These are phyloP conservation scores for Pichia rugopelliculosa DNA, from an alignment of 805 yeast species.

Conservation along the genomic window DNA sequence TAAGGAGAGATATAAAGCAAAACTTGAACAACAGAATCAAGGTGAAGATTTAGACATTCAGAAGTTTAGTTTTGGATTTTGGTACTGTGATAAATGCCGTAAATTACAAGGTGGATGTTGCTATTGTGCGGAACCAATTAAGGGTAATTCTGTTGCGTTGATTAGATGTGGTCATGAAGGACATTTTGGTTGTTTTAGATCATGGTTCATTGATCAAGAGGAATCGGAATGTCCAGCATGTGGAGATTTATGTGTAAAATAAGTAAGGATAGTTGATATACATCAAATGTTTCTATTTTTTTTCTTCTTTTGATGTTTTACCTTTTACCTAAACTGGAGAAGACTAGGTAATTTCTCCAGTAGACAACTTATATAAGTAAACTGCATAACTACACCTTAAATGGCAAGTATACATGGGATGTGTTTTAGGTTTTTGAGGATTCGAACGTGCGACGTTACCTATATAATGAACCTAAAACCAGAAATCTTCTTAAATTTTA, in stretches of 20 bases:
- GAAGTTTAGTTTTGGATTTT: constrained; percentile 46
- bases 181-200: constrained; percentile 70
- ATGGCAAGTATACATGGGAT: no score
- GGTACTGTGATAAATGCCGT: constrained; percentile 78
- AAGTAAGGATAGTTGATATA: neutral
- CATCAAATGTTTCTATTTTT: no score
- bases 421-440: no score
- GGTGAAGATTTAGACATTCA: constrained; percentile 26
- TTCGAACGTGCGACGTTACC: neutral
- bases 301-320: no score
- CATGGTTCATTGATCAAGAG: constrained; percentile 64
- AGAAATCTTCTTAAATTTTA: no score
- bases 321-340: no score
- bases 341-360: no score
- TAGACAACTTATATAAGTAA: no score
- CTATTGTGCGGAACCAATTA: constrained; percentile 69
- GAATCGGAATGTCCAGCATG: constrained; percentile 81
- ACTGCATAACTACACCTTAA: no score
- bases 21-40: constrained; percentile 4
- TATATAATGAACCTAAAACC: no score
- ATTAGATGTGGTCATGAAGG: constrained; percentile 82
- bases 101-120: constrained; percentile 60
- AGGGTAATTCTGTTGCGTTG: constrained; percentile 55
- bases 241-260: constrained; percentile 21
- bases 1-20: constrained; percentile 28